Evolutionary conservation across 2,329 filamentous ascomycete species (phyloP).

Genomic region (Fonsecaea pedrosoi): DNA sequence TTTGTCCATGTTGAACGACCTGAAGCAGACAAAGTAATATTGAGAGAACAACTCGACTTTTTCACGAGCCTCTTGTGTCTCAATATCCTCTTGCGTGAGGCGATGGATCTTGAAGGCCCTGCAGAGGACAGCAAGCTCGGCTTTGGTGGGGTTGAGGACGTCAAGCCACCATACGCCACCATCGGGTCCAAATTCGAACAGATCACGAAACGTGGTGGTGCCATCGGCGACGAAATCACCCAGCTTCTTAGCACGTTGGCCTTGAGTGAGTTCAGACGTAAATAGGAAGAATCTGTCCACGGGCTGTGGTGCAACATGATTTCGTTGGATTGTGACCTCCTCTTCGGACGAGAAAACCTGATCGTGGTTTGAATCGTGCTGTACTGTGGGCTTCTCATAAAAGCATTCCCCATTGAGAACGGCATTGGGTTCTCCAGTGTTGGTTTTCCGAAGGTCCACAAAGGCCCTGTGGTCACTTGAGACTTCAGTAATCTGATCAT

Average conservation of each 20-base stretch:
- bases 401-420: slow-evolving; percentile 40
- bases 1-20: slow-evolving; percentile 87
- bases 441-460: slow-evolving; percentile 62
- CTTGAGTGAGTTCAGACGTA: slow-evolving; percentile 91
- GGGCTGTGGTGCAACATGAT: slow-evolving; percentile 48
- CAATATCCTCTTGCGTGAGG: slow-evolving; percentile 94
- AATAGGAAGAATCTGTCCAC: slow-evolving; percentile 94
- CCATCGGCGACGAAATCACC: slow-evolving; percentile 87
- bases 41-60: slow-evolving; percentile 98
- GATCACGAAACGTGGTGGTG: slow-evolving; percentile 85
- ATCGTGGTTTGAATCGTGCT: slow-evolving; percentile 24
- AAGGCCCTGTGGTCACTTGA: slow-evolving; percentile 62
- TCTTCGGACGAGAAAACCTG: slow-evolving; percentile 56
- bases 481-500: slow-evolving; percentile 28
- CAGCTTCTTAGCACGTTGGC: slow-evolving; percentile 87
- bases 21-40: slow-evolving; percentile 98
- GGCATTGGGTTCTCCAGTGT: slow-evolving; percentile 48
- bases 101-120: slow-evolving; percentile 96
- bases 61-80: slow-evolving; percentile 91
- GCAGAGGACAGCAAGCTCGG: slow-evolving; percentile 85
- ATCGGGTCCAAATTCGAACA: slow-evolving; percentile 74
- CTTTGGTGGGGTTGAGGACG: slow-evolving; percentile 85
- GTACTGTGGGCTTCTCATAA: slow-evolving; percentile 40
- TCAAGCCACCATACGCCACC: slow-evolving; percentile 99
- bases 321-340: slow-evolving; percentile 48